A percentile compares a stretch with the other conserved stretches of the same genome.
These are phyloP conservation scores for Punica granatum DNA, from an alignment of 345 rosid genomes.

Conservation along the genomic window DNA sequence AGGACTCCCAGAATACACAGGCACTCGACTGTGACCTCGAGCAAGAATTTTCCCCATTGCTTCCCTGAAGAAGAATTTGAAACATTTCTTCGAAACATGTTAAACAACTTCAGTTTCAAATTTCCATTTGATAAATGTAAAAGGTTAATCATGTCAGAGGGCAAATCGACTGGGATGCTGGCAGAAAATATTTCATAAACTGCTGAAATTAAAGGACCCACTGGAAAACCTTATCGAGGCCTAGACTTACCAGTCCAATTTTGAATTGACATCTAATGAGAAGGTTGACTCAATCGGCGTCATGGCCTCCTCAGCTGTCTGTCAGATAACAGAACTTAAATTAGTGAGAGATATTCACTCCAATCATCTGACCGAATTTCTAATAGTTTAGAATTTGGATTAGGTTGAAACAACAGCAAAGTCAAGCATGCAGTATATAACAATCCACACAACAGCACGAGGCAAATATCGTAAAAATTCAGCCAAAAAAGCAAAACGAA, in stretches of 20 bases:
- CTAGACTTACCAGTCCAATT: conserved; percentile 67
- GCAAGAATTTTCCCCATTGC: conserved; percentile 88
- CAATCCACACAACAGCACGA: not conserved
- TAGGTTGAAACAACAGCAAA: not conserved
- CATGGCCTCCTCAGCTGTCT: conserved; percentile 99
- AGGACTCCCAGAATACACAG: conserved; percentile 84
- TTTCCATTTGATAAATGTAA: no score
- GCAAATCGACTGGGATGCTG: not conserved
- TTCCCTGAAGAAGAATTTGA: conserved; percentile 43
- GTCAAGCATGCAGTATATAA: not conserved
- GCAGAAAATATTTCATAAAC: not conserved
- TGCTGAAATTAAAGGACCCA: not conserved
- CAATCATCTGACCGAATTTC: not conserved
- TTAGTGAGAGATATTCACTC: conserved; percentile 6
- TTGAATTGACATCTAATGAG: conserved; percentile 87
- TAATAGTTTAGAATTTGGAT: not conserved
- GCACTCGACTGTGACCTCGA: conserved; percentile 95
- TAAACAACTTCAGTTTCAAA: not conserved
- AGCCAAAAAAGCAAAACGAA: not conserved
- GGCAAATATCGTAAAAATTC: not conserved
- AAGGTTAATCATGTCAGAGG: no score
- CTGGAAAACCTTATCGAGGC: not conserved
- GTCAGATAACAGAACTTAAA: conserved; percentile 14
- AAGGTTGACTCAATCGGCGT: conserved; percentile 96
- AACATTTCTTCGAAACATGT: no score